A percentile compares a stretch with the other conserved stretches of the same genome.
phyloP scores from a whole-genome alignment of 164 flowering plant genomes.

The Vitis amurensis region DNA sequence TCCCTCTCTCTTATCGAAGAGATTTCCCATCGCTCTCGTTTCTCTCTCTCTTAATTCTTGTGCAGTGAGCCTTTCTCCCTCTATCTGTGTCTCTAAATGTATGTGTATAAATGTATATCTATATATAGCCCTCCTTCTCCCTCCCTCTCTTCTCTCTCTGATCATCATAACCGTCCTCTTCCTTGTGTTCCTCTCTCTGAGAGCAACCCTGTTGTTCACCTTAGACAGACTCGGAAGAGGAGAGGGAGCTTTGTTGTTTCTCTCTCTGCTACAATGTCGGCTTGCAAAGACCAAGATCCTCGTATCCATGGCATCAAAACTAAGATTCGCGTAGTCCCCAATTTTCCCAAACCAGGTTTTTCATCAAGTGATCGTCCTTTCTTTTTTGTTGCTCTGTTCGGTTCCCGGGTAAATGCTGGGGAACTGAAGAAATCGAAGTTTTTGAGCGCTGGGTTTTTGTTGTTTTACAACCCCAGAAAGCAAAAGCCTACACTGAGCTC shows the following conservation, averaged over 20 bases:
- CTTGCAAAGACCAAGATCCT: slow-evolving; percentile 54
- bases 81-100: slow-evolving; percentile 8
- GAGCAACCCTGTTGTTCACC: neutral
- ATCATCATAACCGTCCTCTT: neutral
- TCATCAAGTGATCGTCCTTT: neutral
- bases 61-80: slow-evolving; percentile 18
- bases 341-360: slow-evolving; percentile 85
- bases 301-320: slow-evolving; percentile 68
- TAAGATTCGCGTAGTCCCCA: slow-evolving; percentile 77
- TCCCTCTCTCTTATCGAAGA: neutral
- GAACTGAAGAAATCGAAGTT: neutral
- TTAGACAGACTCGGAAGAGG: neutral
- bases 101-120: neutral
- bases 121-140: neutral
- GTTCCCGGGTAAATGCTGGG: neutral
- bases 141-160: slow-evolving; percentile 1
- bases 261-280: slow-evolving; percentile 55
- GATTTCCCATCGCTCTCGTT: slow-evolving; percentile 3
- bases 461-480: neutral
- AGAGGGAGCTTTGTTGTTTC: slow-evolving; percentile 2
- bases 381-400: neutral
- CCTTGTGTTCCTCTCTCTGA: neutral
- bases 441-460: neutral
- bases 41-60: slow-evolving; percentile 13
- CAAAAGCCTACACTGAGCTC: neutral